Evolutionary conservation across 176 grass and related monocot species (phyloP).

Genomic region (Avena insularis): DNA sequence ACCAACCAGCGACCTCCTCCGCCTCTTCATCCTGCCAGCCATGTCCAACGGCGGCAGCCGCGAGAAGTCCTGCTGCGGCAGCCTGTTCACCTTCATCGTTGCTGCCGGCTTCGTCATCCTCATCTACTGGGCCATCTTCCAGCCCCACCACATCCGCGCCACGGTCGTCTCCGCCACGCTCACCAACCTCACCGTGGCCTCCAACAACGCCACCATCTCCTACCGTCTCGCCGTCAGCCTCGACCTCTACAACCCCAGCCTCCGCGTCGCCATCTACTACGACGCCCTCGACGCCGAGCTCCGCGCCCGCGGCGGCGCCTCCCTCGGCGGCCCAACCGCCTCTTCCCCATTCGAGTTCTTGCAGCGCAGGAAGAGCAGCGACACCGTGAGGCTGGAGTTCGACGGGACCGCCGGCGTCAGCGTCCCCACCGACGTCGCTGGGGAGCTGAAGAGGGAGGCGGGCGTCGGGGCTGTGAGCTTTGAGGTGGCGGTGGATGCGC

Average conservation of each 20-base stretch:
- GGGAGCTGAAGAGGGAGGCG: not conserved
- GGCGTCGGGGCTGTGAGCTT: slow-evolving; percentile 13
- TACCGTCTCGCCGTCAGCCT: slow-evolving; percentile 15
- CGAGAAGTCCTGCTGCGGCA: slow-evolving; percentile 11
- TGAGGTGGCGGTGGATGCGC: not conserved
- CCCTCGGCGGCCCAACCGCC: not conserved
- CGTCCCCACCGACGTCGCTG: not conserved
- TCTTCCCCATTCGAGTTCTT: not conserved
- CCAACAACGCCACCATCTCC: slow-evolving; percentile 9
- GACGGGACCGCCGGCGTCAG: not conserved
- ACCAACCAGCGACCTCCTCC: not conserved
- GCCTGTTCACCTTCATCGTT: not conserved
- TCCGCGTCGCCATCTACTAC: slow-evolving; percentile 27
- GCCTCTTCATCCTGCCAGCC: not conserved
- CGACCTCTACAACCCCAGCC: slow-evolving; percentile 31
- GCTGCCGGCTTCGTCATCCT: slow-evolving; percentile 6
- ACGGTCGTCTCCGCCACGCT: slow-evolving; percentile 22
- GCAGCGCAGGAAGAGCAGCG: slow-evolving; percentile 17
- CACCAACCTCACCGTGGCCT: not conserved
- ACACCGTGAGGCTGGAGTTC: not conserved
- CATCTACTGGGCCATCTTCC: slow-evolving; percentile 35
- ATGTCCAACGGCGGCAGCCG: not conserved
- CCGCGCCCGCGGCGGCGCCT: not conserved
- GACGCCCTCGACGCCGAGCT: not conserved
- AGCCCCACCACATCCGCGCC: slow-evolving; percentile 25